phyloP scores from a whole-genome alignment of 2,329 filamentous ascomycete species.

The Colletotrichum euphorbiae region DNA sequence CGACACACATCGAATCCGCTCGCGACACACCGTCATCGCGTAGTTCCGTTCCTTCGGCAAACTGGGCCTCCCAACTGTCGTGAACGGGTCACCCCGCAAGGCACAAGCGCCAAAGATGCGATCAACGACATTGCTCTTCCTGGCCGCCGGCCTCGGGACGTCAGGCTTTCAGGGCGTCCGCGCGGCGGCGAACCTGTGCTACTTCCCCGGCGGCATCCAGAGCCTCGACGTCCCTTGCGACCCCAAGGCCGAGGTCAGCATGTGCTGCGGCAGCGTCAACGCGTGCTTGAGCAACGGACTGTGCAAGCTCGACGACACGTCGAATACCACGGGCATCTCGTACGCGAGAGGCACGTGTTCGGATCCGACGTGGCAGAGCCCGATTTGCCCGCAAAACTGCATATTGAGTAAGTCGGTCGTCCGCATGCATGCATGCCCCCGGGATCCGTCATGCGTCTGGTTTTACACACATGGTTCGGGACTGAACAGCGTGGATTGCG shows the following conservation, averaged over 20 bases:
- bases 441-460: too few relatives aligned
- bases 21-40: too few relatives aligned
- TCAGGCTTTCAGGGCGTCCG: background rate
- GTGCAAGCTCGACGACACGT: conserved; percentile 33
- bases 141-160: conserved; percentile 19
- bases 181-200: conserved; percentile 34
- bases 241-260: conserved; percentile 35
- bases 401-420: conserved; percentile 15
- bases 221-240: conserved; percentile 35
- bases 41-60: background rate
- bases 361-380: conserved; percentile 36
- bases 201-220: conserved; percentile 37
- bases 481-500: too few relatives aligned
- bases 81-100: background rate
- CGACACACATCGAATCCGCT: background rate
- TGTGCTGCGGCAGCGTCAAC: conserved; percentile 35
- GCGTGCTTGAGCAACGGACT: conserved; percentile 37
- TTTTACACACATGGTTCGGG: too few relatives aligned
- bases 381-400: conserved; percentile 33
- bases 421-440: too few relatives aligned
- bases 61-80: background rate
- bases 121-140: conserved; percentile 17
- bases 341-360: conserved; percentile 36
- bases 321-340: conserved; percentile 32
- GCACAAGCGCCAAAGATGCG: background rate